A percentile compares a stretch with the other conserved stretches of the same genome.
Conservation (phyloP, 2,329 filamentous ascomycete genomes). For the Clathrospora elynae region DNA sequence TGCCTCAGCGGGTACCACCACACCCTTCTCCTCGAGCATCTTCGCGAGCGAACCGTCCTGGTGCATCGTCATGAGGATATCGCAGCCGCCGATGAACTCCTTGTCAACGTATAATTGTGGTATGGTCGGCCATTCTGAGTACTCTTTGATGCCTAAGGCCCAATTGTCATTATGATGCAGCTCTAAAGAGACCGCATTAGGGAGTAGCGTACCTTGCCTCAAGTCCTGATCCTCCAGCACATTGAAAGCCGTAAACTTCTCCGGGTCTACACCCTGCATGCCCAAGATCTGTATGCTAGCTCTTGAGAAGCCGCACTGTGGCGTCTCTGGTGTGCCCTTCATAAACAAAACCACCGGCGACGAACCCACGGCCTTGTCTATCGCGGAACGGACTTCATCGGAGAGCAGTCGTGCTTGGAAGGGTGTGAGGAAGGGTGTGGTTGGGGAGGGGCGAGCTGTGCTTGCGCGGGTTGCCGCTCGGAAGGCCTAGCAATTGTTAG, state of each 20-base stretch:
- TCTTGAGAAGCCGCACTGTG: conserved; percentile 95
- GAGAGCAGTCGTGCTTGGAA: conserved; percentile 73
- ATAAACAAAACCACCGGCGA: conserved; percentile 97
- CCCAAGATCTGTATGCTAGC: conserved; percentile 94
- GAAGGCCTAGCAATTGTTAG: conserved; percentile 40
- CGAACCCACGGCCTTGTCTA: conserved; percentile 85
- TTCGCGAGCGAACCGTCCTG: conserved; percentile 92
- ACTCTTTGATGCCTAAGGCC: conserved; percentile 88
- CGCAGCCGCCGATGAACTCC: conserved; percentile 97
- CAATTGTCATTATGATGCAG: conserved; percentile 19
- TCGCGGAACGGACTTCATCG: conserved; percentile 76
- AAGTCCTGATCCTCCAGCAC: conserved; percentile 90
- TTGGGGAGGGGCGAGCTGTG: conserved; percentile 36
- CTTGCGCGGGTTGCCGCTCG: conserved; percentile 42
- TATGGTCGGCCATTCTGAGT: conserved; percentile 98
- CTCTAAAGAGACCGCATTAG: background rate
- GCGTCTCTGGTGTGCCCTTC: conserved; percentile 96
- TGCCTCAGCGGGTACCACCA: conserved; percentile 65
- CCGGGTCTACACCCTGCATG: conserved; percentile 90
- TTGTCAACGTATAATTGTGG: conserved; percentile 94
- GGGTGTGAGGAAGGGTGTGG: conserved; percentile 53
- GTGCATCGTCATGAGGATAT: conserved; percentile 97
- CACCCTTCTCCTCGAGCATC: conserved; percentile 87
- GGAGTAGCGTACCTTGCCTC: conserved; percentile 65
- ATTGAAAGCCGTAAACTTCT: conserved; percentile 98